Percentiles rank a stretch among this genome's conserved stretches.
These are phyloP conservation scores for Penicillium sp. DNA, from an alignment of 2,329 filamentous ascomycete species.

Conservation along the genomic window DNA sequence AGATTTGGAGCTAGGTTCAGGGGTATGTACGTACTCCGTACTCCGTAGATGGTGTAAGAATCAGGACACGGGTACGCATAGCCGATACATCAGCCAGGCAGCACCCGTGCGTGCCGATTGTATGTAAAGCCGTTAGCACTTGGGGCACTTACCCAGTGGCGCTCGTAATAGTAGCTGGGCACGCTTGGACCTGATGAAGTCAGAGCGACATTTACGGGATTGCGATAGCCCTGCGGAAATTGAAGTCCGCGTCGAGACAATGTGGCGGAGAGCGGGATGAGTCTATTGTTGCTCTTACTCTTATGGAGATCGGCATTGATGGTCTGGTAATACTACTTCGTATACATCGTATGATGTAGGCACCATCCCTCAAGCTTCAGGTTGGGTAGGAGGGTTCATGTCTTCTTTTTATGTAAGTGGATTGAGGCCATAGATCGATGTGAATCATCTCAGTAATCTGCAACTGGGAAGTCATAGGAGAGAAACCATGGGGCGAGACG, in stretches of 20 bases:
- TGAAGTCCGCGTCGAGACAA: slow-evolving; percentile 1
- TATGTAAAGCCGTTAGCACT: slow-evolving; percentile 3
- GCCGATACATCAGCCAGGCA: neutral
- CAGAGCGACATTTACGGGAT: neutral
- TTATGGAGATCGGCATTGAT: neutral
- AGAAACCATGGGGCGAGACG: neutral
- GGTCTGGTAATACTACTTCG: too few species aligned
- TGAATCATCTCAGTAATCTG: slow-evolving; percentile 1
- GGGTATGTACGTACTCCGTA: too few species aligned
- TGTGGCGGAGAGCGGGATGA: neutral
- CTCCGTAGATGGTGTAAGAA: neutral
- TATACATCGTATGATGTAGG: neutral
- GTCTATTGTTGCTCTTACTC: neutral
- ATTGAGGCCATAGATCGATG: neutral
- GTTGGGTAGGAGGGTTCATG: too few species aligned
- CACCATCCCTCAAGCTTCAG: neutral
- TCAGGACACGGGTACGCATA: neutral
- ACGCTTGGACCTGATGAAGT: neutral
- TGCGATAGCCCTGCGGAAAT: slow-evolving; percentile 7
- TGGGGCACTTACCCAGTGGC: neutral
- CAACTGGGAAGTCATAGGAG: neutral
- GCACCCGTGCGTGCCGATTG: neutral
- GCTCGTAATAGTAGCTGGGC: neutral
- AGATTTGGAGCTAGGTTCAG: neutral
- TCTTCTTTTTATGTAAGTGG: neutral